Conservation (phyloP, 2,329 filamentous ascomycete species). For the Claviceps sp. region DNA sequence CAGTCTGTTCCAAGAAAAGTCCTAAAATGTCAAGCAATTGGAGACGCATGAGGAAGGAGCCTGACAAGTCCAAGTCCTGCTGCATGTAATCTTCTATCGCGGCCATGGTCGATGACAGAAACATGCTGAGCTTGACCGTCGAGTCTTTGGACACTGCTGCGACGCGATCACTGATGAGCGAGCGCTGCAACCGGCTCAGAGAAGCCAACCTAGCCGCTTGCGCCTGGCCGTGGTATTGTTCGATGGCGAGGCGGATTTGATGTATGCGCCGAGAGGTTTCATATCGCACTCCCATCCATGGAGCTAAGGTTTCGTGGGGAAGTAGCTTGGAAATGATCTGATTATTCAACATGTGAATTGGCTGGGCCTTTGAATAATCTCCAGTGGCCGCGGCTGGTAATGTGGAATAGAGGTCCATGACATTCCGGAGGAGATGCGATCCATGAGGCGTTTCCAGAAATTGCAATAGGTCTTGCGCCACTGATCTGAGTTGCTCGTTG, state of each 20-base stretch:
- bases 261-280: slow-evolving; percentile 36
- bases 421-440: slow-evolving; percentile 15
- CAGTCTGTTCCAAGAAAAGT: slow-evolving; percentile 42
- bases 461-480: slow-evolving; percentile 13
- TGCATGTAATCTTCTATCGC: slow-evolving; percentile 31
- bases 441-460: slow-evolving; percentile 22
- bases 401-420: slow-evolving; percentile 22
- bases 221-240: slow-evolving; percentile 24
- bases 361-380: slow-evolving; percentile 28
- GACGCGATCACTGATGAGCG: slow-evolving; percentile 38
- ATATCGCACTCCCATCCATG: slow-evolving; percentile 39
- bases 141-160: slow-evolving; percentile 46
- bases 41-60: slow-evolving; percentile 4
- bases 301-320: slow-evolving; percentile 19
- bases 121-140: slow-evolving; percentile 39
- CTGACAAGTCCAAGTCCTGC: slow-evolving; percentile 12
- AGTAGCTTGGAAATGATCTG: slow-evolving; percentile 35
- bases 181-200: slow-evolving; percentile 48
- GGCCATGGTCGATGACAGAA: slow-evolving; percentile 31
- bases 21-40: slow-evolving; percentile 25
- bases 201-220: slow-evolving; percentile 35
- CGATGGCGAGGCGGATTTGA: slow-evolving; percentile 26
- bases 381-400: slow-evolving; percentile 15
- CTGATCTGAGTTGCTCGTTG: slow-evolving; percentile 4
- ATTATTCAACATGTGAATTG: slow-evolving; percentile 48